These are phyloP conservation scores for Kappamyces sp. DNA, from an alignment of 192 early-diverging fungal genomes.

Conservation along the genomic window DNA sequence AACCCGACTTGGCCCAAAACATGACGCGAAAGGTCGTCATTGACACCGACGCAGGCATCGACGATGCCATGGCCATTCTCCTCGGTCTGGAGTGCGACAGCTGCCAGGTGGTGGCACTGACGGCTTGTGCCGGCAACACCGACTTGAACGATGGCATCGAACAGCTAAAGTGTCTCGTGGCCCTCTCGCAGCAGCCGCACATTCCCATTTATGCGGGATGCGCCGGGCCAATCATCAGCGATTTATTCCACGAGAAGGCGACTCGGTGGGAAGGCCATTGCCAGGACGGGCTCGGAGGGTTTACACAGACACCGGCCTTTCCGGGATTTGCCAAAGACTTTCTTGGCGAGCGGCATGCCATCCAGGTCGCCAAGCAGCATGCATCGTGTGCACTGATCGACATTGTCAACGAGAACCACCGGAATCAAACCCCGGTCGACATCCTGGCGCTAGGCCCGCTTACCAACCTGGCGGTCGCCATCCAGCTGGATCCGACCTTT, in stretches of 20 bases:
- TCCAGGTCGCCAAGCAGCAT: neutral
- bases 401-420: neutral
- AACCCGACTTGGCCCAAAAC: too few species aligned
- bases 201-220: slow-evolving; percentile 33
- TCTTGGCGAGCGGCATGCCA: neutral
- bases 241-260: slow-evolving; percentile 10
- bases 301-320: neutral
- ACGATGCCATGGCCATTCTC: slow-evolving; percentile 36
- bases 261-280: slow-evolving; percentile 21
- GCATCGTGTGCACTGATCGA: slow-evolving; percentile 1
- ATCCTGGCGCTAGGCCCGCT: slow-evolving; percentile 11
- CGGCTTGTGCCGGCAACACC: slow-evolving; percentile 26
- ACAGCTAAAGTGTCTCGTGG: slow-evolving; percentile 20
- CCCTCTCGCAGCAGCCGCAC: slow-evolving; percentile 8
- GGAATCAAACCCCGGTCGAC: neutral
- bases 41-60: slow-evolving; percentile 39
- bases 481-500: slow-evolving; percentile 38
- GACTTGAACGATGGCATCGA: slow-evolving; percentile 19
- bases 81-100: slow-evolving; percentile 26
- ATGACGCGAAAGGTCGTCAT: slow-evolving; percentile 20
- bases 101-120: slow-evolving; percentile 8
- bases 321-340: neutral
- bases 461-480: slow-evolving; percentile 41
- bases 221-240: slow-evolving; percentile 20
- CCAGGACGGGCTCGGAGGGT: neutral